A percentile compares a stretch with the other conserved stretches of the same genome.
Evolutionary conservation across 495 filamentous ascomycete species (phyloP).

Genomic region (Trypethelium eluteriae): DNA sequence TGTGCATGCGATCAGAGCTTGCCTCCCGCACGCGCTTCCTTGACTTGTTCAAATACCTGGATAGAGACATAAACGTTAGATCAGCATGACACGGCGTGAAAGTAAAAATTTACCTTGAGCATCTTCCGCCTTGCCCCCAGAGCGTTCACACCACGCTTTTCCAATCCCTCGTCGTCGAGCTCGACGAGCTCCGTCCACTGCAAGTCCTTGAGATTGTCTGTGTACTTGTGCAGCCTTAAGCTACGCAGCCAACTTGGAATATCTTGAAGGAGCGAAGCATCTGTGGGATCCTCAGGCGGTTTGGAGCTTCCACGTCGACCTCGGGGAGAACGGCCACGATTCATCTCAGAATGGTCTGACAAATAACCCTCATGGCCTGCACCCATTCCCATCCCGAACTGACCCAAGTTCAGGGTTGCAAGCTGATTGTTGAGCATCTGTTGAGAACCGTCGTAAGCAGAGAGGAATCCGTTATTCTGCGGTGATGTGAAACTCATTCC

Average conservation of each 20-base stretch:
- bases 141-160: conserved; percentile 90
- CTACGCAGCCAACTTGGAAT: conserved; percentile 95
- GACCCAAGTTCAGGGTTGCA: conserved; percentile 61
- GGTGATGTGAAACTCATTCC: conserved; percentile 72
- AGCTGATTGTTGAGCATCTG: conserved; percentile 69
- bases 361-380: conserved; percentile 69
- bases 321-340: conserved; percentile 82
- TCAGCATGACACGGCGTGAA: background rate
- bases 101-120: conserved; percentile 65
- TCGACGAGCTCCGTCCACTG: conserved; percentile 92
- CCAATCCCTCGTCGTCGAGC: conserved; percentile 86
- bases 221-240: conserved; percentile 94
- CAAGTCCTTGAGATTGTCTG: conserved; percentile 92
- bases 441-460: conserved; percentile 72
- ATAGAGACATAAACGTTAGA: conserved; percentile 3
- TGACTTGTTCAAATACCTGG: conserved; percentile 85
- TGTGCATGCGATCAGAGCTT: conserved; percentile 22
- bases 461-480: conserved; percentile 91
- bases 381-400: conserved; percentile 39
- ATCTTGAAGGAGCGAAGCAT: conserved; percentile 82
- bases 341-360: conserved; percentile 86
- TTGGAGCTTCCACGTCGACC: conserved; percentile 91
- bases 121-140: conserved; percentile 94
- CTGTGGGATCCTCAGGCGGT: conserved; percentile 95
- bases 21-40: conserved; percentile 47